Base-by-base conservation (phyloP, 129 eudicot species). In the Chrysanthemum lavandulifolium region DNA sequence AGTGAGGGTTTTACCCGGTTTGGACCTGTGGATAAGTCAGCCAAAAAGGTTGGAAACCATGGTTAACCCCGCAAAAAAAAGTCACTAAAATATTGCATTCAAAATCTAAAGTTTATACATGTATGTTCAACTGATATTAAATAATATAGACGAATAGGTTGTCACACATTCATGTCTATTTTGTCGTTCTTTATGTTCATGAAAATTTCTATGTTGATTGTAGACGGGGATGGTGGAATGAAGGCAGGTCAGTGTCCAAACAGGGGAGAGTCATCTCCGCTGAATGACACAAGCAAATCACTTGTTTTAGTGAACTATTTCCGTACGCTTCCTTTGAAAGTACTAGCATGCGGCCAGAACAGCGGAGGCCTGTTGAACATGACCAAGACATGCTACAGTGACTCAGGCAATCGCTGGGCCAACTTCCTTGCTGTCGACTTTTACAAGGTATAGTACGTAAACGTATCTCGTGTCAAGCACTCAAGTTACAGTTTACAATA, bases 171-270 rank as follows among this genome's bases (percentile, higher is more conserved):
- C 12, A 21, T 61, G 69, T 61, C 13, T 12, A 3, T 13, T 29
- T n/a, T 14, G 36, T 49, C 55, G 0, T 33, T 54, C 13, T 54
- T 23, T 3, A 43, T 59, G 16, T 71, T 13, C 9, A 16, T 49
- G 47, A 21, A 25, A 58, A 21, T 10, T 0, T 33, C 16, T 61
- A 19, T 50, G 73, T 58, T 48, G 65, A 56, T 65, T 69, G 65
- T 82, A 93, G 98, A 89, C 70, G 98, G 98, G 27, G 84, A 93
- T 40, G 90, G 67, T 55, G 98, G 98, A 75, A 89, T 93, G 98
- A 74, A 84, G 71, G 81, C 72, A 47, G 95, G 95, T 56, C 79
- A 69, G 40, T 93, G 98, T 58, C 77, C 86, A 12, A 94, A 90
- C 49, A 58, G 98, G 14, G 89, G 60, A 4, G 98, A 94, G 63